These are phyloP conservation scores for Globisporangium nodosum DNA, from an alignment of 352 stramenopile genomes.

Conservation along the genomic window DNA sequence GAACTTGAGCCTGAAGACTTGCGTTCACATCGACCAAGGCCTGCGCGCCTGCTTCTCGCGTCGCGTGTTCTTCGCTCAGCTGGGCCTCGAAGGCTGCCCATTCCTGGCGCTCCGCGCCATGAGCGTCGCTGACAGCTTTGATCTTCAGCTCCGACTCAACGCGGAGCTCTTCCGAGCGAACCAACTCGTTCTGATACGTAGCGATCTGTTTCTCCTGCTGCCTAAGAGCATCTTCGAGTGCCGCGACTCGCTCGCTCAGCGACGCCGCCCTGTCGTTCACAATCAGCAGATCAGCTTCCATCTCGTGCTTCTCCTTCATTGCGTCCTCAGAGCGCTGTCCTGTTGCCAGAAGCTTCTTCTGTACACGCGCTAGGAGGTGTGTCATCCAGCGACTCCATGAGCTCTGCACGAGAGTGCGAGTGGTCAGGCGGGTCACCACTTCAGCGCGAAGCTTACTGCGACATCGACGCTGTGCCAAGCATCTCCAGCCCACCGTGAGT, in stretches of 20 bases:
- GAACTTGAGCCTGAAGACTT: constrained; percentile 16
- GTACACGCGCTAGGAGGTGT: constrained; percentile 14
- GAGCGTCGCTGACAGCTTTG: constrained; percentile 10
- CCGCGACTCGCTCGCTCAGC: constrained; percentile 31
- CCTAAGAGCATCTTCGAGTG: constrained; percentile 22
- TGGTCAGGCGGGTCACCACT: constrained; percentile 16
- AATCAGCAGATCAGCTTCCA: constrained; percentile 41
- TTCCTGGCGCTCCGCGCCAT: constrained; percentile 22
- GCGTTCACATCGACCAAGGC: constrained; percentile 20
- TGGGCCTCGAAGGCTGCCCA: constrained; percentile 25
- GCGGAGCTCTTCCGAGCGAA: constrained; percentile 22
- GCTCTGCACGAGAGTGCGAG: constrained; percentile 11
- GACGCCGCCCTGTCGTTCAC: constrained; percentile 29
- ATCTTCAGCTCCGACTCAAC: constrained; percentile 18
- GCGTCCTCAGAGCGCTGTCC: constrained; percentile 11
- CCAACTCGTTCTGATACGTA: constrained; percentile 28
- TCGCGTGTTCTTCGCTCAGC: constrained; percentile 20
- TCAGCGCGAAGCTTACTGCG: constrained; percentile 16
- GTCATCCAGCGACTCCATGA: constrained; percentile 44
- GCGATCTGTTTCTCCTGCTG: constrained; percentile 22
- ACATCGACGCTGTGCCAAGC: constrained; percentile 12
- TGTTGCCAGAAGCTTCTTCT: constrained; percentile 14
- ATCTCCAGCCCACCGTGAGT: constrained; percentile 18
- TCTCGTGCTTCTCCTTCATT: constrained; percentile 30
- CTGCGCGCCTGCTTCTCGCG: constrained; percentile 5